Evolutionary conservation across 2,329 filamentous ascomycete genomes (phyloP), one percentile per base, ranked within the genome.

Genomic region (Xenosphaeropsis pyriputrescens): DNA sequence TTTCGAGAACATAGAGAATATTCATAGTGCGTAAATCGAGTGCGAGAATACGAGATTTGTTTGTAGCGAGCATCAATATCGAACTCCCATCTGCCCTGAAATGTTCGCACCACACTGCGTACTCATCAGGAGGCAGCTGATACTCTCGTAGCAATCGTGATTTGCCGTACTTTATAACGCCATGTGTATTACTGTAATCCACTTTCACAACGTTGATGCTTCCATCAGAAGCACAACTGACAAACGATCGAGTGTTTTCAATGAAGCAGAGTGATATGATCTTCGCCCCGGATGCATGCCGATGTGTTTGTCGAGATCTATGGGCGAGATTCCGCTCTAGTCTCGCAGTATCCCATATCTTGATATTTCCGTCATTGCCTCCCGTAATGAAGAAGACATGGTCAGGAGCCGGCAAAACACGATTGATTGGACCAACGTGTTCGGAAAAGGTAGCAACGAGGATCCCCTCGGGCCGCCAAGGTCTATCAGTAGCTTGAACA

Each of bases 381-480:
- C 79, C 89, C 1, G 91, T 96, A 40, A 95, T 70, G 57, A 98
- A 98, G 61, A 98, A 98, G 4, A 79, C 64, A 55, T 98, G 89
- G 52, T 98, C 91, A 1, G 89, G 85, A 2, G 91, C 79, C 6
- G 85, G 74, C 2, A 82, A 67, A 9, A 96, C 74, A 8, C 88
- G 75, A 51, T 82, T 94, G 45, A 96, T 75, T 6, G 84, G 73
- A 0, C 76, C 85, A 18, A 69, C 77, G 53, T 98, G 91, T 55
- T 98, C 91, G 1, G 83, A 76, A 51, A 96, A 86, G 1, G 85
- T 85, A 2, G 88, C 85, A 15, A 96, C 80, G 7, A 96, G 67
- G 37, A 76, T 79, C 2, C 91, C 88, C 39, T 78, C 74, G 0
- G 91, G 91, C 45, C 75, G 79, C 91, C 91, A 98, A 2, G 74